phyloP scores from a whole-genome alignment of 306 rosid genomes.

The Dalbergia cultrata region DNA sequence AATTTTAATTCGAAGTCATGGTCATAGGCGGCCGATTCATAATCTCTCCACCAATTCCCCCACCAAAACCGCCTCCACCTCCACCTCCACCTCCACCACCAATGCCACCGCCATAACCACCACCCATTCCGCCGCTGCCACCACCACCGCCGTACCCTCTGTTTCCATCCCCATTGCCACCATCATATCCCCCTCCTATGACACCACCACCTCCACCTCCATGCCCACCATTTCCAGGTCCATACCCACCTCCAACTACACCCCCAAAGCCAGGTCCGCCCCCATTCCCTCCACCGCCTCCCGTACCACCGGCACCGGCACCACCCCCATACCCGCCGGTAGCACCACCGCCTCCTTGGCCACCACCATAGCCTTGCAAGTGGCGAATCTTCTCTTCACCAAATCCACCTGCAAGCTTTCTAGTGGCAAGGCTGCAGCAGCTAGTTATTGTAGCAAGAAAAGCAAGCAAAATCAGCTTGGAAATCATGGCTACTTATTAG shows the following conservation, averaged over 20 bases:
- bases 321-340: slow-evolving; percentile 37
- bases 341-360: slow-evolving; percentile 41
- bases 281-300: slow-evolving; percentile 39
- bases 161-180: slow-evolving; percentile 13
- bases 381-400: slow-evolving; percentile 42
- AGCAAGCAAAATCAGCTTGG: slow-evolving; percentile 53
- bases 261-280: slow-evolving; percentile 41
- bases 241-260: slow-evolving; percentile 39
- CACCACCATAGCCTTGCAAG: slow-evolving; percentile 49
- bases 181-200: slow-evolving; percentile 43
- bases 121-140: slow-evolving; percentile 13
- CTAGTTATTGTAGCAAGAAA: slow-evolving; percentile 45
- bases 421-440: slow-evolving; percentile 31
- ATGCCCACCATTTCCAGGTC: slow-evolving; percentile 23
- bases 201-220: slow-evolving; percentile 35
- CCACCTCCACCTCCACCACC: slow-evolving; percentile 18
- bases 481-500: slow-evolving; percentile 34
- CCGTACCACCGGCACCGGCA: slow-evolving; percentile 23
- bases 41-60: slow-evolving; percentile 33
- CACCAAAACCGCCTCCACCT: slow-evolving; percentile 24
- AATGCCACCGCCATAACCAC: slow-evolving; percentile 28
- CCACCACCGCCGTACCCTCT: slow-evolving; percentile 26
- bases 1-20: slow-evolving; percentile 12
- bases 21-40: slow-evolving; percentile 9
- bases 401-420: slow-evolving; percentile 45